Base-by-base conservation (phyloP, 306 rosid genomes). In the Trifolium repens region DNA sequence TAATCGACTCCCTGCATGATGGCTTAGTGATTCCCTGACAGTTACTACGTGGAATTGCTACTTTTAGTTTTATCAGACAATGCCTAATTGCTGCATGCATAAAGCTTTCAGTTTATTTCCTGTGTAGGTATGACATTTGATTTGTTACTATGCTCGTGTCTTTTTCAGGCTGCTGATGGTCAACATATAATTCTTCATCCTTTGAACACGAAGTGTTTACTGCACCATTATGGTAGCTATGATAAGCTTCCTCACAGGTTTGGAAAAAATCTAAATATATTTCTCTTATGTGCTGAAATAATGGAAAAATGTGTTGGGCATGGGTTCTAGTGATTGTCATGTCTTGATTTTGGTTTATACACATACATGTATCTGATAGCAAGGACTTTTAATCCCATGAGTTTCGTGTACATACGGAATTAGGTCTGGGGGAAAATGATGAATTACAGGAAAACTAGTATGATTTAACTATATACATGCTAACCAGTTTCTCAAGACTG, bases 161-260 rank as follows among this genome's bases (percentile, higher is more conserved):
- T 43, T 57, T 90, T 80, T 80, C 88, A 94, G 98, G 98, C 96
- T 19, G 82, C 88, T 34, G 98, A 94, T 89, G 98, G 98, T 78
- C 98, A 94, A 85, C 96, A 86, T 84, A 76, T 94, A 83, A 94
- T 94, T 87, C 93, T 94, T 81, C 97, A 94, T 90, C 90, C 98
- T 10, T 76, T 94, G 82, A 89, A 90, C 84, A 84, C 89, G 89
- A 94, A 90, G 85, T 91, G 97, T 81, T 91, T 94, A 75, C 86
- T 94, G 75, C 91, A 89, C 57, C 91, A 91, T 81, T 89, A 82
- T 80, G 96, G 93, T 80, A 81, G 91, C 73, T 90, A 89, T 73
- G 91, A 88, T 79, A 84, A 82, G 82, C 93, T 94, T 73, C 98
- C 98, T 4, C 83, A 79, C 83, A 91, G 98, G 98, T 94, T 72